Conservation (phyloP, 257 asterid genomes). For the Anisodus acutangulus region DNA sequence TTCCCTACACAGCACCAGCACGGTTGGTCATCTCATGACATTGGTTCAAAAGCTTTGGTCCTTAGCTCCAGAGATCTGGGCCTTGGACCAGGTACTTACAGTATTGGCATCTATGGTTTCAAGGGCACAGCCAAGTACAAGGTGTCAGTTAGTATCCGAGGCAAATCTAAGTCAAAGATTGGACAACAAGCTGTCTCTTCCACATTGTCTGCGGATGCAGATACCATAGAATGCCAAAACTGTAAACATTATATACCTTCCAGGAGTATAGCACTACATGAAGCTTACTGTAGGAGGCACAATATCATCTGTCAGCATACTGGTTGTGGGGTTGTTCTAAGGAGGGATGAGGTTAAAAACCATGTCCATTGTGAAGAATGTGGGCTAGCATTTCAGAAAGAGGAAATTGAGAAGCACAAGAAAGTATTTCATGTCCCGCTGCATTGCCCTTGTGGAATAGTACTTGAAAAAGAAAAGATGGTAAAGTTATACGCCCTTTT, state of each 20-base stretch:
- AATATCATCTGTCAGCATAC: slow-evolving; percentile 71
- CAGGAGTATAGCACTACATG: slow-evolving; percentile 79
- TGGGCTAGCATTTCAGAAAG: slow-evolving; percentile 75
- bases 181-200: slow-evolving; percentile 63
- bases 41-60: slow-evolving; percentile 81
- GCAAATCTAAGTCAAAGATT: slow-evolving; percentile 52
- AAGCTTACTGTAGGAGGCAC: slow-evolving; percentile 87
- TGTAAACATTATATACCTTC: slow-evolving; percentile 79
- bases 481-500: slow-evolving; percentile 45
- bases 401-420: slow-evolving; percentile 89
- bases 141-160: slow-evolving; percentile 56
- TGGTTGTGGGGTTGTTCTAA: slow-evolving; percentile 84
- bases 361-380: slow-evolving; percentile 92
- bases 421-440: slow-evolving; percentile 95
- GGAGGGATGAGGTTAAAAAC: slow-evolving; percentile 72
- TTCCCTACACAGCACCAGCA: slow-evolving; percentile 92
- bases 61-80: slow-evolving; percentile 68
- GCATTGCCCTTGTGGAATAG: slow-evolving; percentile 81
- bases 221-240: slow-evolving; percentile 72
- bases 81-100: slow-evolving; percentile 67
- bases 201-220: slow-evolving; percentile 52
- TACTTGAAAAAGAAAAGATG: slow-evolving; percentile 91
- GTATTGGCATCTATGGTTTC: slow-evolving; percentile 82
- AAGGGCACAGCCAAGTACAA: slow-evolving; percentile 69
- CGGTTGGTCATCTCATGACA: slow-evolving; percentile 87